phyloP scores from a whole-genome alignment of 805 yeast species.

The Kazachstania taianensis region DNA sequence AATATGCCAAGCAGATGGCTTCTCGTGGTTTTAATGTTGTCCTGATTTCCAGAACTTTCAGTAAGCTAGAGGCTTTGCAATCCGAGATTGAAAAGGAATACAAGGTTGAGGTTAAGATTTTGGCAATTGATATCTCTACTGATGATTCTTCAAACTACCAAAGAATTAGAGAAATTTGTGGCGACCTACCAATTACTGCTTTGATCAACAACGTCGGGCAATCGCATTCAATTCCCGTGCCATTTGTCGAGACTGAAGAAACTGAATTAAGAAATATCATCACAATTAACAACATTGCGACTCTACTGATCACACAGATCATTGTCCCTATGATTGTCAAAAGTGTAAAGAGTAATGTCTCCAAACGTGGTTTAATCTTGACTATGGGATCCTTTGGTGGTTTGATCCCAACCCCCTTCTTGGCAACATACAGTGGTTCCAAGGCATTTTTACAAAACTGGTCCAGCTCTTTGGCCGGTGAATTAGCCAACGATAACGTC shows the following conservation, averaged over 20 bases:
- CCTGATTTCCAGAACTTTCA: slow-evolving; percentile 72
- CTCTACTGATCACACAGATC: slow-evolving; percentile 74
- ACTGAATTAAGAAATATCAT: slow-evolving; percentile 71
- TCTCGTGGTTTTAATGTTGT: slow-evolving; percentile 72
- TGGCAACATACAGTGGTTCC: slow-evolving; percentile 93
- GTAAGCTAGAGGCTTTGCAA: slow-evolving; percentile 61
- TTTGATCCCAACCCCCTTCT: slow-evolving; percentile 78
- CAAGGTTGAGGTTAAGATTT: slow-evolving; percentile 50
- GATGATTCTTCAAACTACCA: slow-evolving; percentile 52
- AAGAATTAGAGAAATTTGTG: slow-evolving; percentile 36
- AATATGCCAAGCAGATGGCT: slow-evolving; percentile 81
- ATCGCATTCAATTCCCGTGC: slow-evolving; percentile 90
- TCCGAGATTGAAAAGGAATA: slow-evolving; percentile 50
- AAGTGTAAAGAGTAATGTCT: slow-evolving; percentile 34
- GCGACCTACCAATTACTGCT: slow-evolving; percentile 54
- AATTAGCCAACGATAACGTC: slow-evolving; percentile 53
- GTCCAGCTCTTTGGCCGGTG: slow-evolving; percentile 84
- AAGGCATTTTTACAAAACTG: slow-evolving; percentile 91
- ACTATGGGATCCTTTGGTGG: slow-evolving; percentile 98
- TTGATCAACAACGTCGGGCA: slow-evolving; percentile 90
- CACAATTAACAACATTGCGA: slow-evolving; percentile 75
- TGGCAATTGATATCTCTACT: slow-evolving; percentile 70
- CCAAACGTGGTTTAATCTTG: slow-evolving; percentile 61
- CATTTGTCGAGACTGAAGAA: slow-evolving; percentile 71
- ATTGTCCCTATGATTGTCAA: slow-evolving; percentile 60